Conservation (phyloP, 768 basidiomycete species). For the Kwoniella bestiolae region DNA sequence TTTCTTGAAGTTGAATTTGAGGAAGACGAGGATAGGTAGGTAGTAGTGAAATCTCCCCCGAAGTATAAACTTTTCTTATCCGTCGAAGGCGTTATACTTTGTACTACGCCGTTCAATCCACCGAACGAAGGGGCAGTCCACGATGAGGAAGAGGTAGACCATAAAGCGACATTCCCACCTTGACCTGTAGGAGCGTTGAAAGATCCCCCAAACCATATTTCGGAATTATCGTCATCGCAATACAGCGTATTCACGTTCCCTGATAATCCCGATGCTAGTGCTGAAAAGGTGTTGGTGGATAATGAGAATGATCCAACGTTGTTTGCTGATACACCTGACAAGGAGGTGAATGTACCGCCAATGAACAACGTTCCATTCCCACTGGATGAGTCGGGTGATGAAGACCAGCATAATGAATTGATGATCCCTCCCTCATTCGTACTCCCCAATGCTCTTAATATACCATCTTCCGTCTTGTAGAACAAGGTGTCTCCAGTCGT, state of each 20-base stretch:
- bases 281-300: constrained; percentile 23
- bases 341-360: constrained; percentile 78
- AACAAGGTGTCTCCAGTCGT: constrained; percentile 63
- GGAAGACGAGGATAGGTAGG: constrained; percentile 61
- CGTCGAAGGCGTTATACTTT: constrained; percentile 74
- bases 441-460: constrained; percentile 70
- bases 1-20: constrained; percentile 63
- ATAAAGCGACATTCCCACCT: constrained; percentile 55
- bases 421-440: constrained; percentile 82
- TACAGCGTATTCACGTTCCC: constrained; percentile 73
- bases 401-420: constrained; percentile 66
- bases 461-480: constrained; percentile 68
- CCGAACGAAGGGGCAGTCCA: constrained; percentile 83
- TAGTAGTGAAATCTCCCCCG: constrained; percentile 81
- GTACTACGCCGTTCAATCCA: constrained; percentile 77
- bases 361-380: constrained; percentile 72
- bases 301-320: constrained; percentile 76
- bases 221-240: constrained; percentile 66
- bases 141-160: constrained; percentile 52
- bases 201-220: constrained; percentile 56
- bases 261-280: constrained; percentile 64
- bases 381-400: constrained; percentile 41
- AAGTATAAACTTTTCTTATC: constrained; percentile 79
- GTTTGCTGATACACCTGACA: constrained; percentile 65
- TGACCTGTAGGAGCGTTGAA: constrained; percentile 40